Base-by-base conservation (phyloP, 164 flowering plant species). In the Aristolochia contorta region DNA sequence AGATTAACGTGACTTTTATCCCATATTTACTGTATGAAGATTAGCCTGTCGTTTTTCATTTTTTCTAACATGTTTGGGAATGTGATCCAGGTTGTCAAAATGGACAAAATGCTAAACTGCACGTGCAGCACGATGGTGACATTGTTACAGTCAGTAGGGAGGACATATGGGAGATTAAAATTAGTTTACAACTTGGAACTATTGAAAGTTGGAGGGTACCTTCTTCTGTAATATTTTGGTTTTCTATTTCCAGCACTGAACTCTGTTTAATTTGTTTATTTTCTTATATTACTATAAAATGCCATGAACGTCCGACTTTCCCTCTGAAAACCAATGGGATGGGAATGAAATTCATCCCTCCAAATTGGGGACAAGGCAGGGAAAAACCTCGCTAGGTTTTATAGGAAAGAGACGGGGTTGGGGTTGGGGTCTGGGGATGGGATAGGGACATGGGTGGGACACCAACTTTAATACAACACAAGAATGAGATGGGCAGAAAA, bases 151-250 rank as follows among this genome's bases (percentile, higher is more conserved):
- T 93, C 54, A 70, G 75, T 65, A 78, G 72, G 54, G 71, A 74
- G 51, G 67, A 77, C 13, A 56, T 15, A 6, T 86, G 94, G 92
- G 91, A 81, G 75, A 84, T 93, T 16, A 72, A 58, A 45, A 62
- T 90, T n/a, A 82, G 82, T 68, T 47, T 78, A 43, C 66, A 51
- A 66, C 79, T 82, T 12, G 99, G 99, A 71, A 59, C 68, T 45
- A 66, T 93, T 62, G 91, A 86, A 57, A 79, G 80, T 78, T 93
- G 99, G 99, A 80, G 84, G 99, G 99, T 93, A 84, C n/a, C 32
- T 54, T 16, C 24, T 63, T 64, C 27, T 22, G 6, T 43, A 12
- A 55, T 23, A 25, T 21, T 46, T 23, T 47, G 12, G 0, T 49
- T 18, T 1, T 49, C 4, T 6, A 49, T 49, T 49, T 49, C 22